Percentiles rank a stretch among this genome's conserved stretches.
phyloP scores from a whole-genome alignment of 2,329 filamentous ascomycete genomes.

The Cytospora mali region DNA sequence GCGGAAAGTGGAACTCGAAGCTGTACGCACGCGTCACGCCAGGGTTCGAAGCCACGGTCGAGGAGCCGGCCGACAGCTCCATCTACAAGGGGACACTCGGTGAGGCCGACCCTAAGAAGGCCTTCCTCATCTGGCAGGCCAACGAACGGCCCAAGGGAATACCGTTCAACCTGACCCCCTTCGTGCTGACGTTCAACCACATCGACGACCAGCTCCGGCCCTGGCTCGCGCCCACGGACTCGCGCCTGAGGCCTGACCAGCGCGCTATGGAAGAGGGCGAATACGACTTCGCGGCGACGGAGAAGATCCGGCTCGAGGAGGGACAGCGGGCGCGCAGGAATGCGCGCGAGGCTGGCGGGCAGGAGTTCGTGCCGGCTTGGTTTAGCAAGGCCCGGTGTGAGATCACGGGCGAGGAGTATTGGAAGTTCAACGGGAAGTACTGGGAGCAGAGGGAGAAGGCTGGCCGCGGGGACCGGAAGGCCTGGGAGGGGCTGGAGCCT shows the following conservation, averaged over 20 bases:
- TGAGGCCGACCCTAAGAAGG: constrained; percentile 66
- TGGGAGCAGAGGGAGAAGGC: constrained; percentile 75
- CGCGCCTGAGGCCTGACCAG: constrained; percentile 89
- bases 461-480: constrained; percentile 57
- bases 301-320: constrained; percentile 95
- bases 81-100: constrained; percentile 53
- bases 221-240: constrained; percentile 88
- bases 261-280: constrained; percentile 98
- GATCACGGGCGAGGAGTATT: constrained; percentile 84
- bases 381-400: constrained; percentile 74
- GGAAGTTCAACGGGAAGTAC: constrained; percentile 87
- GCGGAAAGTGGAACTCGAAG: constrained; percentile 96
- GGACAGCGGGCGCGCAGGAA: constrained; percentile 79
- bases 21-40: constrained; percentile 92
- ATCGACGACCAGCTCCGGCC: constrained; percentile 78
- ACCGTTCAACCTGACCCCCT: constrained; percentile 94
- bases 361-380: constrained; percentile 84
- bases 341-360: constrained; percentile 72
- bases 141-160: constrained; percentile 79
- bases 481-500: constrained; percentile 75
- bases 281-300: constrained; percentile 88
- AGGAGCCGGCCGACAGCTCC: constrained; percentile 51
- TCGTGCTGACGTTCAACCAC: constrained; percentile 92
- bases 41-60: constrained; percentile 78
- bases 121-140: constrained; percentile 91